Conservation (phyloP, 345 rosid species). For the Aurinia saxatilis region DNA sequence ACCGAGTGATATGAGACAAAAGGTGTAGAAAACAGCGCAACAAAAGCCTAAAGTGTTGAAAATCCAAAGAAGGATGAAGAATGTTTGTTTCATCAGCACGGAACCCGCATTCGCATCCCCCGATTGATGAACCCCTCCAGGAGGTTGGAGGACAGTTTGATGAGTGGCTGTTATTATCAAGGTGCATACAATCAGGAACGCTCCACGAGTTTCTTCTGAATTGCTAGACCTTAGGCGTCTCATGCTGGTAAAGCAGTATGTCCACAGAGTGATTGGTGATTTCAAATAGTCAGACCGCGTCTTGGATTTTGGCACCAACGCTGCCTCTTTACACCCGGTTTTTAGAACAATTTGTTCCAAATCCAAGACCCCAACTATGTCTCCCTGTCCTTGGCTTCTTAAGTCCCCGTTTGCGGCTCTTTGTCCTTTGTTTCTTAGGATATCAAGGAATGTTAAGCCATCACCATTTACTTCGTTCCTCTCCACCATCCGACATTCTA, state of each 20-base stretch:
- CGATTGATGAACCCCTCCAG: constrained; percentile 14
- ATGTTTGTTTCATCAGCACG: not conserved
- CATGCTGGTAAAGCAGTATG: rapidly evolving
- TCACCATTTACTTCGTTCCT: not conserved
- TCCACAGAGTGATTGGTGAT: constrained; percentile 7
- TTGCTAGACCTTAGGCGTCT: not conserved
- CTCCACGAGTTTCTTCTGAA: constrained; percentile 8
- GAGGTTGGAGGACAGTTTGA: constrained; percentile 20
- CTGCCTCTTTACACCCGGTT: not conserved
- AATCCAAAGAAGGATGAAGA: constrained; percentile 7
- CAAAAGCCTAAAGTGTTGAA: constrained; percentile 11
- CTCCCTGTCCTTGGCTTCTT: no score
- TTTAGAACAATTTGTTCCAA: not conserved
- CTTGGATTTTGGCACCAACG: not conserved
- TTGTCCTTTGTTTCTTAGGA: not conserved
- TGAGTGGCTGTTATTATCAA: constrained; percentile 19
- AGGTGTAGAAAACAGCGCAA: constrained; percentile 10
- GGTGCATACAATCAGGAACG: constrained; percentile 6
- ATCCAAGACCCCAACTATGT: not conserved
- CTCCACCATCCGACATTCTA: not conserved
- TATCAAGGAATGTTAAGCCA: not conserved
- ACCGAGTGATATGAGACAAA: constrained; percentile 17
- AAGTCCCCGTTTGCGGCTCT: no score
- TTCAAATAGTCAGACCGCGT: not conserved
- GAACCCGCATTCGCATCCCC: not conserved